Conservation (phyloP, 768 basidiomycete species). For the Mycena vitilis region DNA sequence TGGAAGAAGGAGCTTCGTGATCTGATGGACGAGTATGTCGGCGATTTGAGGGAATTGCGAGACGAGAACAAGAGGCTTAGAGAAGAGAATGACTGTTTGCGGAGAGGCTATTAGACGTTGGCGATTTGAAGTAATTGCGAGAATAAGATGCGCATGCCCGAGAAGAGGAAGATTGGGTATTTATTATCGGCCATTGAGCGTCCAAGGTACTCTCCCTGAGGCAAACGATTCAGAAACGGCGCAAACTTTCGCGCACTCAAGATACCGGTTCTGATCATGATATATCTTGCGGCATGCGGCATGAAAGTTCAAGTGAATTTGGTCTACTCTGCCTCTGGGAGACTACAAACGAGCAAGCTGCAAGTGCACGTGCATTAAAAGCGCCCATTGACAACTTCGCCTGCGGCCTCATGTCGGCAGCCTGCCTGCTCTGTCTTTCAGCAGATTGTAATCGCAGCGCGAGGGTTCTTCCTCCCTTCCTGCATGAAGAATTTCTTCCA, state of each 20-base stretch:
- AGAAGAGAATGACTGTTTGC: constrained; percentile 75
- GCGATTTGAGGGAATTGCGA: constrained; percentile 67
- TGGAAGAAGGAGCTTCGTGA: constrained; percentile 75
- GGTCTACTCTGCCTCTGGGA: too few species aligned
- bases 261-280: too few species aligned
- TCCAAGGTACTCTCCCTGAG: too few species aligned
- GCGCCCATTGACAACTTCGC: constrained; percentile 31
- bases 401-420: constrained; percentile 35
- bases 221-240: too few species aligned
- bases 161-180: too few species aligned
- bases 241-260: too few species aligned
- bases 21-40: constrained; percentile 70
- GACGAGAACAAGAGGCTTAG: constrained; percentile 76
- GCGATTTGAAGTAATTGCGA: too few species aligned
- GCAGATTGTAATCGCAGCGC: constrained; percentile 23
- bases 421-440: constrained; percentile 34
- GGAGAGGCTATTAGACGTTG: constrained; percentile 49
- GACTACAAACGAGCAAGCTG: background rate
- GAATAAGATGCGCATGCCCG: too few species aligned
- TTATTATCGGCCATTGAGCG: too few species aligned
- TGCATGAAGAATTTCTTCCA: constrained; percentile 37
- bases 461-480: constrained; percentile 11
- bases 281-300: too few species aligned
- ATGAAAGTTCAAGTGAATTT: too few species aligned
- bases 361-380: constrained; percentile 4